A percentile compares a stretch with the other conserved stretches of the same genome.
Conservation (phyloP, 164 flowering plant genomes). For the Buxus sempervirens region DNA sequence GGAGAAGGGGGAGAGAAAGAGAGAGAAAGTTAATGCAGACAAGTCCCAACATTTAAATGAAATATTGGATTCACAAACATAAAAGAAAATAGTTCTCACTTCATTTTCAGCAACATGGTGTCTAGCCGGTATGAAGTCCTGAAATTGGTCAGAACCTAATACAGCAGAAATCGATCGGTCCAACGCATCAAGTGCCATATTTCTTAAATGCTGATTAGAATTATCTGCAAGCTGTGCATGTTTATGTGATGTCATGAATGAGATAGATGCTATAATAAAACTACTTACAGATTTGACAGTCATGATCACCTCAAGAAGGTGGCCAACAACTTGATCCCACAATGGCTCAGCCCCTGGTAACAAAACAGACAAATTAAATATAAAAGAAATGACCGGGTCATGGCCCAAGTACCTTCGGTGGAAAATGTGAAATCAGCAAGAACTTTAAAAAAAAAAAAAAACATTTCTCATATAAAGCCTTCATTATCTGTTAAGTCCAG, state of each 20-base stretch:
- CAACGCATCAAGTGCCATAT: constrained; percentile 83
- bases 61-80: neutral
- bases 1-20: constrained; percentile 16
- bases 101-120: constrained; percentile 26
- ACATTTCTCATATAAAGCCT: neutral
- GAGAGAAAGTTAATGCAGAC: constrained; percentile 5
- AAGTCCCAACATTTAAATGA: constrained; percentile 1
- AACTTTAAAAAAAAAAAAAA: no score
- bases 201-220: constrained; percentile 65
- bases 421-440: neutral
- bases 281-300: constrained; percentile 3
- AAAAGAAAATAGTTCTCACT: constrained; percentile 31
- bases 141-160: constrained; percentile 74
- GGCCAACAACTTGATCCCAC: constrained; percentile 89
- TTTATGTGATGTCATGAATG: neutral
- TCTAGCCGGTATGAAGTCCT: constrained; percentile 24
- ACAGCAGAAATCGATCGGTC: constrained; percentile 93
- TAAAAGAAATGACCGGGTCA: neutral
- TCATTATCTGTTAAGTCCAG: neutral
- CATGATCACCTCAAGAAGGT: constrained; percentile 81
- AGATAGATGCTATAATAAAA: constrained; percentile 1
- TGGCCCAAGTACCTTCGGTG: neutral
- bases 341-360: constrained; percentile 82
- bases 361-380: constrained; percentile 12
- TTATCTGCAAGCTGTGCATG: constrained; percentile 75